Percentiles rank a stretch among this genome's conserved stretches.
phyloP scores from a whole-genome alignment of 2,329 filamentous ascomycete species.

The Nemania sp. region DNA sequence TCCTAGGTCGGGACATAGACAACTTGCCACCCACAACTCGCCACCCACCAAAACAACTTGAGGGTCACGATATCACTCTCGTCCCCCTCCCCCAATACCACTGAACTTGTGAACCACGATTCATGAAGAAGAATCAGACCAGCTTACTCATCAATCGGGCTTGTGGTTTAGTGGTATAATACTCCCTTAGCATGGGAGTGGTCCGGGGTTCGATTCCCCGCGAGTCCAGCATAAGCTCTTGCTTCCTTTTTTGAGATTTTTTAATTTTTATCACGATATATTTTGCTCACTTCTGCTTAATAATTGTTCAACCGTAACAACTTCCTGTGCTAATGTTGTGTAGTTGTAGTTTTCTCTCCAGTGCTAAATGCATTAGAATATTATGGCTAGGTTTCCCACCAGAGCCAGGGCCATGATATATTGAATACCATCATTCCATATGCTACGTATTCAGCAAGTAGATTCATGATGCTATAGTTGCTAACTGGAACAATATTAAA shows the following conservation, averaged over 20 bases:
- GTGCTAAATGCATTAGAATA: no score
- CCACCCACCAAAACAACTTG: conserved; percentile 3
- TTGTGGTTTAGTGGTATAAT: conserved; percentile 45
- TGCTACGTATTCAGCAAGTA: no score
- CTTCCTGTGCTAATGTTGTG: no score
- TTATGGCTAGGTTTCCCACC: no score
- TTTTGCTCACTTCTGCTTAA: neutral
- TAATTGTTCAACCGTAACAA: no score
- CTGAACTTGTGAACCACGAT: neutral
- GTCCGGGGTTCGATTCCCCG: conserved; percentile 44
- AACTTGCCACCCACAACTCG: conserved; percentile 20
- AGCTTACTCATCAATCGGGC: conserved; percentile 14
- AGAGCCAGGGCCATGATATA: no score
- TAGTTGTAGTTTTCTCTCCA: no score
- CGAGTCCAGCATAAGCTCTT: conserved; percentile 35
- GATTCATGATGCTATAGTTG: no score
- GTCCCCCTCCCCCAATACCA: neutral
- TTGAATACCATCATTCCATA: no score
- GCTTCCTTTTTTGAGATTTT: neutral
- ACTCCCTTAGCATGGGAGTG: conserved; percentile 43
- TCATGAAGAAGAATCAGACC: neutral
- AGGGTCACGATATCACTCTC: conserved; percentile 11
- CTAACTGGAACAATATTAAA: no score
- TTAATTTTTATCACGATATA: neutral
- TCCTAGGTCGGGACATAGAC: neutral